Percentiles rank a stretch among this genome's conserved stretches.
Conservation (phyloP, 225 moss, liverwort and hornwort genomes). For the Marchantia paleacea region DNA sequence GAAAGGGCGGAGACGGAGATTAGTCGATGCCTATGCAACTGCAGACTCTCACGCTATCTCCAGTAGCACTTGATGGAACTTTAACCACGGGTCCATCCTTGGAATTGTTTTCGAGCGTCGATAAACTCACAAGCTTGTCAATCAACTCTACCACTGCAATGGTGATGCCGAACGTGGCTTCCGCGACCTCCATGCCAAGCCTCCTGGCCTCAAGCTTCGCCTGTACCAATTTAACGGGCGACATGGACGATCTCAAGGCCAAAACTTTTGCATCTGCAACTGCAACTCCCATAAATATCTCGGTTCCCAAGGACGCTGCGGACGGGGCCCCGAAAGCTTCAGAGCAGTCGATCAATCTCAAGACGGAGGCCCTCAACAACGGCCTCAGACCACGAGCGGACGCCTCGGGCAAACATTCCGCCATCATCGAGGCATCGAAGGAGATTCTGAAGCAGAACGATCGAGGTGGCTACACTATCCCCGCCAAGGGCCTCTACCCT, state of each 20-base stretch:
- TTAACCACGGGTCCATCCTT: constrained; percentile 6
- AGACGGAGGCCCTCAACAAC: not conserved
- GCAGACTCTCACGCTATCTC: not conserved
- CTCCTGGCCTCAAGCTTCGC: not conserved
- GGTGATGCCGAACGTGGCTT: not conserved
- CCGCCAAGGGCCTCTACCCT: constrained; percentile 30
- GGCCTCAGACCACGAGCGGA: not conserved
- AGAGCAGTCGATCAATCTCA: not conserved
- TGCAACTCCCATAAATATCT: not conserved
- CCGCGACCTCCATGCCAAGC: not conserved
- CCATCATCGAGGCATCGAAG: constrained; percentile 14
- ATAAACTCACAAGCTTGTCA: not conserved
- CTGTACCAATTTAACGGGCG: not conserved
- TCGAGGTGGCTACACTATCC: constrained; percentile 33
- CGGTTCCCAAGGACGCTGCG: not conserved
- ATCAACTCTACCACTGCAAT: not conserved
- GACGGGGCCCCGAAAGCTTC: not conserved
- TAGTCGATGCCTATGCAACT: not conserved
- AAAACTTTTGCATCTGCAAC: not conserved
- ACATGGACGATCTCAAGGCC: not conserved
- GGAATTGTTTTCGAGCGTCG: not conserved
- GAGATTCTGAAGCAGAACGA: constrained; percentile 27
- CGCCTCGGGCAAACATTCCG: not conserved
- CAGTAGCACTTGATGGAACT: not conserved
- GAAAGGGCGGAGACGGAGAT: not conserved